A percentile compares a stretch with the other conserved stretches of the same genome.
Evolutionary conservation across 2,329 filamentous ascomycete species (phyloP).

Genomic region (Chaetomiaceae sp.): DNA sequence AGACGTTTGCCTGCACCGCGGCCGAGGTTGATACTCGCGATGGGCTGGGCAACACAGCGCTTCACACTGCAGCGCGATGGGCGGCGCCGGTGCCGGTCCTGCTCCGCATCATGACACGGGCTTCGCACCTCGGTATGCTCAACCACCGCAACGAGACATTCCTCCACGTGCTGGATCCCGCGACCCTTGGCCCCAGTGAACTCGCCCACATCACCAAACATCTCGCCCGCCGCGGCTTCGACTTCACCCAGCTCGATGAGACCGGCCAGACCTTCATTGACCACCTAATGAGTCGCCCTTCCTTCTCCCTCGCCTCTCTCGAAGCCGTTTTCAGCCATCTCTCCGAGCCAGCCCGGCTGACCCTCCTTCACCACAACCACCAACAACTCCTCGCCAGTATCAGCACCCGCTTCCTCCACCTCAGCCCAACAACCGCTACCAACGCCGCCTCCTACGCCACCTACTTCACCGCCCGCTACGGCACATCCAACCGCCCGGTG

Average conservation of each 20-base stretch:
- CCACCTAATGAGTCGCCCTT: neutral
- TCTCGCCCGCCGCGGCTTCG: conserved; percentile 6
- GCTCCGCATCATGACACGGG: conserved; percentile 3
- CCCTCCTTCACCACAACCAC: neutral
- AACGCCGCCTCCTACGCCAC: neutral
- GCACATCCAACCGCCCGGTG: neutral
- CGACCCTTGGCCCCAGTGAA: neutral
- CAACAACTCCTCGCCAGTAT: neutral
- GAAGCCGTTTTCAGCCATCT: neutral
- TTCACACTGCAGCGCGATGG: conserved; percentile 15
- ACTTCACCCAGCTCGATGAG: conserved; percentile 5
- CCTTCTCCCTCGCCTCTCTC: conserved; percentile 4
- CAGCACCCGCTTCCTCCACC: neutral
- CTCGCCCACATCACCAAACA: conserved; percentile 4
- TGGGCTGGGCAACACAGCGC: conserved; percentile 12
- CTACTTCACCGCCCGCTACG: conserved; percentile 5
- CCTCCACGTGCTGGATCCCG: conserved; percentile 9
- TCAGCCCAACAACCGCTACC: neutral
- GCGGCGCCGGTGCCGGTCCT: conserved; percentile 8
- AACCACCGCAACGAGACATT: conserved; percentile 11
- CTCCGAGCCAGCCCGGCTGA: neutral
- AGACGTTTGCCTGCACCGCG: conserved; percentile 8
- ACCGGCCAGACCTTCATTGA: conserved; percentile 2
- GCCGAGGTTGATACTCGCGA: conserved; percentile 10
- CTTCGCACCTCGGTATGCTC: neutral